Base-by-base conservation (phyloP, 116 monocot genomes). In the Zostera marina region DNA sequence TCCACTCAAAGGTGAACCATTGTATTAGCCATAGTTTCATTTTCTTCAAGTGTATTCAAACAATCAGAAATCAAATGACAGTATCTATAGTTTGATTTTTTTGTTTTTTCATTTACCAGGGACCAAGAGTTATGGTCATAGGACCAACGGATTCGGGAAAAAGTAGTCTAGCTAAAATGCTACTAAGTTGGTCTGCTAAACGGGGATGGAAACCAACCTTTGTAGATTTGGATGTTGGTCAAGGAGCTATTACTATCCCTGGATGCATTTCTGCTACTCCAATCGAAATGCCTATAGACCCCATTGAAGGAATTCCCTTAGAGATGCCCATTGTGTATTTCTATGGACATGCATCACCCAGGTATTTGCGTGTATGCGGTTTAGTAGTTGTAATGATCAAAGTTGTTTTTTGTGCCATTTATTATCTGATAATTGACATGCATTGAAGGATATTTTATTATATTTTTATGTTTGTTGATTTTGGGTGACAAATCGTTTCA, bases 81-180 rank as follows among this genome's bases (percentile, higher is more conserved):
- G 1, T 26, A 12, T 22, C 15, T 24, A 13, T 38, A 38, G n/a
- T 40, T 38, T 52, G 24, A 1, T 17, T 7, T 20, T 24, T 10
- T 62, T 20, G 11, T 11, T 15, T 44, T 42, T 11, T 24, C 16
- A 53, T 24, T 61, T 44, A 20, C 14, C 72, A 98, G 98, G 98
- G 98, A 52, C 98, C 98, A 16, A 66, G 98, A 61, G 90, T 89
- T 62, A 90, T 98, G 46, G 78, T 89, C 70, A 90, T 88, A 19
- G 98, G 98, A 45, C 98, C 98, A 42, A 85, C 83, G 38, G 98
- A 98, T 77, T 98, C 98, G 25, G 98, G 98, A 52, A 98, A 98
- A 71, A 98, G 98, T 74, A 98, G 85, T 48, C 67, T 98, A 68
- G 85, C 74, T 66, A 89, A 80, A 61, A 98, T 98, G 98, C 98